These are phyloP conservation scores for Periconia digitata DNA, from an alignment of 2,329 filamentous ascomycete species.

Conservation along the genomic window DNA sequence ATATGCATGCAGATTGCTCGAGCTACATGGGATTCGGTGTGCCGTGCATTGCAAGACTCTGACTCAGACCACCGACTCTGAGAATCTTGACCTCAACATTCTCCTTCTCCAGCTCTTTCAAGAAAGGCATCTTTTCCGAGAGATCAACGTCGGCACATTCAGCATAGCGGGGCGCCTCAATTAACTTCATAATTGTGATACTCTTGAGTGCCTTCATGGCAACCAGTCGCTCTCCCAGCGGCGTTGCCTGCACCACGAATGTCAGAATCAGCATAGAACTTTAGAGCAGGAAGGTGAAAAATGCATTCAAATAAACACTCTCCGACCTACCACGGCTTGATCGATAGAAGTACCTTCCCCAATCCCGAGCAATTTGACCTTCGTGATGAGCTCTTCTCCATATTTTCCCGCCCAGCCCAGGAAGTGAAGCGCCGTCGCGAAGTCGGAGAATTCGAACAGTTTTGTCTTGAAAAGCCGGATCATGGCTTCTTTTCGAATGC, in stretches of 20 bases:
- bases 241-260: not conserved
- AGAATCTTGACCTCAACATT: no score
- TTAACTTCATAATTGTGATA: no score
- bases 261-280: not conserved
- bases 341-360: not conserved
- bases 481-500: constrained; percentile 23
- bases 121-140: no score
- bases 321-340: not conserved
- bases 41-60: no score
- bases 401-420: constrained; percentile 7
- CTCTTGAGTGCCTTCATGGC: not conserved
- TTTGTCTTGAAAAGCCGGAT: constrained; percentile 20
- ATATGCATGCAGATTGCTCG: no score
- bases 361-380: not conserved
- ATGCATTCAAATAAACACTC: no score
- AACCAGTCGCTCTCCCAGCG: not conserved
- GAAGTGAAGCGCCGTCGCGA: constrained; percentile 6
- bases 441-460: constrained; percentile 7
- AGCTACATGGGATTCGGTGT: no score
- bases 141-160: no score
- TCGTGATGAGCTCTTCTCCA: not conserved
- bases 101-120: no score
- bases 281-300: not conserved
- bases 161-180: no score
- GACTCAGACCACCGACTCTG: no score